Evolutionary conservation across 768 basidiomycete genomes (phyloP).

Genomic region (Mycena leptocephala): DNA sequence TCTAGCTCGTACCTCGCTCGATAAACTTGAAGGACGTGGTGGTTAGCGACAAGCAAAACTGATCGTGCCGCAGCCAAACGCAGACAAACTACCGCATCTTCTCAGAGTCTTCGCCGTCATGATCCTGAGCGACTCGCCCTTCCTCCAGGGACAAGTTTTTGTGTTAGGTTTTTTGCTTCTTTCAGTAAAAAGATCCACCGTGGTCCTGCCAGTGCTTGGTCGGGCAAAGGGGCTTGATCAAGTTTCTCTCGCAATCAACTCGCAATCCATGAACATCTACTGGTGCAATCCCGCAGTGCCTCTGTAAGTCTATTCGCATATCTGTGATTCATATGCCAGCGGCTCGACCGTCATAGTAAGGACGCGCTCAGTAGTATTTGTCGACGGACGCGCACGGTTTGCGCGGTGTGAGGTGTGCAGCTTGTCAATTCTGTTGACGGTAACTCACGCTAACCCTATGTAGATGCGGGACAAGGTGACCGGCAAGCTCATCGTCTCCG

Average conservation of each 20-base stretch:
- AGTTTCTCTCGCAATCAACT: too few relatives aligned
- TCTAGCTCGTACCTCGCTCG: too few relatives aligned
- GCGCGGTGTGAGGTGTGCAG: conserved; percentile 9
- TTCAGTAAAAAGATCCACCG: too few relatives aligned
- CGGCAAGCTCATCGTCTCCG: conserved; percentile 12
- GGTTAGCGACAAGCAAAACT: too few relatives aligned
- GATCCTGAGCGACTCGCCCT: too few relatives aligned
- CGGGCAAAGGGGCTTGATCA: conserved; percentile 28
- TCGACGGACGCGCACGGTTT: not conserved
- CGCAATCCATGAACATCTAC: conserved; percentile 29
- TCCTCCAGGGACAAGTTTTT: too few relatives aligned
- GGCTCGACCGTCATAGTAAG: not conserved
- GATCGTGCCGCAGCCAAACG: too few relatives aligned
- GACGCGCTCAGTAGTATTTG: conserved; percentile 29
- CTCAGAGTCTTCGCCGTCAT: too few relatives aligned
- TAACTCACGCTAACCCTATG: not conserved
- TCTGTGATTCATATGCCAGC: not conserved
- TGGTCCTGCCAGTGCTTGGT: too few relatives aligned
- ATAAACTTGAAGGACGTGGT: too few relatives aligned
- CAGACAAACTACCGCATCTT: too few relatives aligned
- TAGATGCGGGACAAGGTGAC: conserved; percentile 27
- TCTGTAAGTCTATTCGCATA: not conserved
- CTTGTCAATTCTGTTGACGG: not conserved
- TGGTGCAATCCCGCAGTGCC: conserved; percentile 31
- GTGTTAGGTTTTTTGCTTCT: too few relatives aligned